Evolutionary conservation across 768 basidiomycete species (phyloP).

Genomic region (Pleurotus citrinopileatus): DNA sequence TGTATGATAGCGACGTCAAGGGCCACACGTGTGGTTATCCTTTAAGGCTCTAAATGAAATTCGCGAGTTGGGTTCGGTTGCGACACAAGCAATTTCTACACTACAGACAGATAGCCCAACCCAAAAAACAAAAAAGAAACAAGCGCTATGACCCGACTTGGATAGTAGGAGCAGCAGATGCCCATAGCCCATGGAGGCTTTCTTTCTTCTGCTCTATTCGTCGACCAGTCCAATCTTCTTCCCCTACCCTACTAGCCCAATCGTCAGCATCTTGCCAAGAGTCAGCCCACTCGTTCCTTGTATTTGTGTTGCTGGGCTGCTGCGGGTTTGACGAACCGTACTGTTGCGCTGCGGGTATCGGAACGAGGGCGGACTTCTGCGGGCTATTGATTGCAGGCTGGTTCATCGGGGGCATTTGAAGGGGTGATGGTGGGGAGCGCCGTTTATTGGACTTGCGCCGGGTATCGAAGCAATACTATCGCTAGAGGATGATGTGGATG

Average conservation of each 20-base stretch:
- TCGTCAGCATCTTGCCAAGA: conserved; percentile 51
- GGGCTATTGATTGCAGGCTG: conserved; percentile 35
- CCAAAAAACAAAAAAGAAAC: not conserved
- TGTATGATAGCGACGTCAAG: not conserved
- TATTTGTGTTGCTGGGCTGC: conserved; percentile 13
- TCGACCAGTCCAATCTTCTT: conserved; percentile 46
- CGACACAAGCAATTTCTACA: not conserved
- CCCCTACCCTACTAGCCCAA: conserved; percentile 47
- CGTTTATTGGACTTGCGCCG: conserved; percentile 33
- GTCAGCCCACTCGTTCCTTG: conserved; percentile 40
- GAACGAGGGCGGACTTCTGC: conserved; percentile 16
- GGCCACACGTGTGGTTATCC: conserved; percentile 9
- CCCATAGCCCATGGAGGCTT: conserved; percentile 24
- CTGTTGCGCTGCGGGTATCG: conserved; percentile 10
- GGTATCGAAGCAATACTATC: conserved; percentile 21
- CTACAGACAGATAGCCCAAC: conserved; percentile 2
- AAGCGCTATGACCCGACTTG: conserved; percentile 16
- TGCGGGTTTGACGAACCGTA: conserved; percentile 4
- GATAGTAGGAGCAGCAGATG: conserved; percentile 12
- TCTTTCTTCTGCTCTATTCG: conserved; percentile 36
- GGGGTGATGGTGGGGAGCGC: conserved; percentile 36
- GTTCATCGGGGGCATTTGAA: conserved; percentile 29
- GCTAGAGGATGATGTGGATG: conserved; percentile 25
- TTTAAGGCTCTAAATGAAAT: not conserved
- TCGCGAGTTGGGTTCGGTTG: not conserved